Percentiles rank a stretch among this genome's conserved stretches.
phyloP scores from a whole-genome alignment of 2,329 filamentous ascomycete species.

The Nigrospora oryzae region DNA sequence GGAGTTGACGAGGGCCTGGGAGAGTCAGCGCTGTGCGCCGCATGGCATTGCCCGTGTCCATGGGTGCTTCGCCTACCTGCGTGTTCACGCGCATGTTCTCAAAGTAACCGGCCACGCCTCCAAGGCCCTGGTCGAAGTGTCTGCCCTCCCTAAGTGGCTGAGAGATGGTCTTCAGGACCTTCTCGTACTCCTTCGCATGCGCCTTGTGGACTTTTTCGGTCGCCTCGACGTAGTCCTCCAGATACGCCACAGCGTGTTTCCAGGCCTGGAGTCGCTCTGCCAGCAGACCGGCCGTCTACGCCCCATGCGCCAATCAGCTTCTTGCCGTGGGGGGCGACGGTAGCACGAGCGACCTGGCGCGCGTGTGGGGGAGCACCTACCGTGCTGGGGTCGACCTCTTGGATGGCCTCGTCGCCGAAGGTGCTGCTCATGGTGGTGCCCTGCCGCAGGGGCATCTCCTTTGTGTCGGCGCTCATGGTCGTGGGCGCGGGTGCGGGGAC shows the following conservation, averaged over 20 bases:
- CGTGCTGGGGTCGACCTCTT: slow-evolving; percentile 48
- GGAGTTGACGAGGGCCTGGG: slow-evolving; percentile 72
- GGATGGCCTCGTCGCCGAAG: slow-evolving; percentile 48
- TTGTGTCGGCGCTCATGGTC: slow-evolving; percentile 21
- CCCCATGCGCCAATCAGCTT: slow-evolving; percentile 2
- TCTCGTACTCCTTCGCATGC: slow-evolving; percentile 92
- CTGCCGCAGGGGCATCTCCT: slow-evolving; percentile 35
- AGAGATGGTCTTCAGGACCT: slow-evolving; percentile 84
- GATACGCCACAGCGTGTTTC: slow-evolving; percentile 87
- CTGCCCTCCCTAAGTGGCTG: slow-evolving; percentile 81
- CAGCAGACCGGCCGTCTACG: slow-evolving; percentile 68
- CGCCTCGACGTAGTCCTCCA: slow-evolving; percentile 81
- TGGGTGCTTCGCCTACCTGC: slow-evolving; percentile 38
- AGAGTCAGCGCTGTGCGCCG: slow-evolving; percentile 3
- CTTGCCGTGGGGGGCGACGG: background rate
- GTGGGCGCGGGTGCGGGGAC: background rate
- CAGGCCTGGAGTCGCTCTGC: slow-evolving; percentile 84
- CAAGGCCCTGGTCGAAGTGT: slow-evolving; percentile 87
- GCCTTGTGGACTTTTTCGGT: slow-evolving; percentile 80
- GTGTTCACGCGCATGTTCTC: slow-evolving; percentile 93
- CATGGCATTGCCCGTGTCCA: background rate
- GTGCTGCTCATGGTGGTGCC: slow-evolving; percentile 31
- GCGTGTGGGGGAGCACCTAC: slow-evolving; percentile 28
- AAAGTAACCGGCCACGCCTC: slow-evolving; percentile 81
- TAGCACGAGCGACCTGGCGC: slow-evolving; percentile 1